These are phyloP conservation scores for Nadsonia fulvescens DNA, from an alignment of 805 yeast genomes.

Conservation along the genomic window DNA sequence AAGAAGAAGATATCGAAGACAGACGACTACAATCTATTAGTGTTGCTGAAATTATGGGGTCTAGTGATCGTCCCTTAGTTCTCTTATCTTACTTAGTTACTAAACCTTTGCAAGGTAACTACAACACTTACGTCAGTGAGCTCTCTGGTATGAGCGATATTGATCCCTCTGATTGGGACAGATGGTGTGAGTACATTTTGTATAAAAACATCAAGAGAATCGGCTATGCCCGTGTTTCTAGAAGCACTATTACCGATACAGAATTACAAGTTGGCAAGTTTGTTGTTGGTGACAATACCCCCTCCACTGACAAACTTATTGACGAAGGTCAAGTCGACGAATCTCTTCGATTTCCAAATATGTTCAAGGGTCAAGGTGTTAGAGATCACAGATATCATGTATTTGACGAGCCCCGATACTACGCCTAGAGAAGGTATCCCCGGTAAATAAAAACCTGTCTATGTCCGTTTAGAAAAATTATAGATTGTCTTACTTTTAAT, in stretches of 20 bases:
- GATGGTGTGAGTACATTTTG: constrained; percentile 96
- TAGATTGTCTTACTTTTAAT: too few relatives aligned
- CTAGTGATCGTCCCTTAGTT: constrained; percentile 56
- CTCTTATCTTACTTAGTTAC: constrained; percentile 83
- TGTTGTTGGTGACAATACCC: constrained; percentile 29
- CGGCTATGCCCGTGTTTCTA: constrained; percentile 84
- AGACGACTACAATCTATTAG: constrained; percentile 70
- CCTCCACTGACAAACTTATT: constrained; percentile 39
- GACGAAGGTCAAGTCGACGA: constrained; percentile 38
- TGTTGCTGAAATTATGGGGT: constrained; percentile 62
- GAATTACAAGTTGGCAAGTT: constrained; percentile 93
- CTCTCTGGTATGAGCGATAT: constrained; percentile 80
- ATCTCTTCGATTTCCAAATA: constrained; percentile 55
- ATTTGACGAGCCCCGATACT: constrained; percentile 84
- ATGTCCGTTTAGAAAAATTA: too few relatives aligned
- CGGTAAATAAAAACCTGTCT: too few relatives aligned
- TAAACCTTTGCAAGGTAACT: constrained; percentile 73
- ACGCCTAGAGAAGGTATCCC: constrained; percentile 7
- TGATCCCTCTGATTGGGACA: constrained; percentile 83
- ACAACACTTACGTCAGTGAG: constrained; percentile 77
- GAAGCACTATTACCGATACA: constrained; percentile 91
- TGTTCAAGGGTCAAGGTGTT: constrained; percentile 79
- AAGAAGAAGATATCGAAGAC: constrained; percentile 93
- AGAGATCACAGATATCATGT: constrained; percentile 91
- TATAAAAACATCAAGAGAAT: constrained; percentile 73